Percentiles rank a stretch among this genome's conserved stretches.
These are phyloP conservation scores for Mollisiaceae sp. DNA, from an alignment of 2,329 filamentous ascomycete genomes.

Conservation along the genomic window DNA sequence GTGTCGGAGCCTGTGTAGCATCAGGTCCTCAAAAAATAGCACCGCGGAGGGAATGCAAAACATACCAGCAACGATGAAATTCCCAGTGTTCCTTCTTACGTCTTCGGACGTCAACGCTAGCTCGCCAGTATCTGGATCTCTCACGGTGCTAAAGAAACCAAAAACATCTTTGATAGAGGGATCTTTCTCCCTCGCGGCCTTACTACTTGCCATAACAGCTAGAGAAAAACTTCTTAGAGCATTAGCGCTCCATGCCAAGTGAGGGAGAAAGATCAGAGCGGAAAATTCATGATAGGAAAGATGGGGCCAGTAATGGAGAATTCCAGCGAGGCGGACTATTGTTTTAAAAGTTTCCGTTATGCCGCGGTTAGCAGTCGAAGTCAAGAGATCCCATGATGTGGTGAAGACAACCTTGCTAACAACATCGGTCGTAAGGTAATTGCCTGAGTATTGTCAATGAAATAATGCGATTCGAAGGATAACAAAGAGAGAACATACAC, in stretches of 20 bases:
- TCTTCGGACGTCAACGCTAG: conserved; percentile 37
- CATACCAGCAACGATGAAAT: conserved; percentile 27
- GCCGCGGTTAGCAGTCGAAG: conserved; percentile 15
- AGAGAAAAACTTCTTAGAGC: conserved; percentile 9
- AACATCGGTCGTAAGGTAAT: conserved; percentile 36
- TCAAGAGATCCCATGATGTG: conserved; percentile 28
- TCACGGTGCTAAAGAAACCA: conserved; percentile 73
- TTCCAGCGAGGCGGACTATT: conserved; percentile 12
- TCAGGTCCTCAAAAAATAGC: not conserved
- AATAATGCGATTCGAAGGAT: not conserved
- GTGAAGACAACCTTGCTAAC: conserved; percentile 36
- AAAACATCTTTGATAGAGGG: conserved; percentile 72
- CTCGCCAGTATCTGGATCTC: conserved; percentile 69
- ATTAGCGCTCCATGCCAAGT: conserved; percentile 11
- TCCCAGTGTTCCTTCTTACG: conserved; percentile 19
- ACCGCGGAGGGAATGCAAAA: not conserved
- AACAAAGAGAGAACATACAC: conserved; percentile 15
- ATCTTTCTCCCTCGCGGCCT: conserved; percentile 49
- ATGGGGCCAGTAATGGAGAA: conserved; percentile 55
- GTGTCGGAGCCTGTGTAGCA: conserved; percentile 39
- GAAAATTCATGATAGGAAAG: conserved; percentile 68
- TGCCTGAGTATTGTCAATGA: conserved; percentile 24
- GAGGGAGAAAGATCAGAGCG: conserved; percentile 60
- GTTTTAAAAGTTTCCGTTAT: conserved; percentile 16
- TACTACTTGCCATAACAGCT: conserved; percentile 12